A percentile compares a stretch with the other conserved stretches of the same genome.
phyloP scores from a whole-genome alignment of 2,329 filamentous ascomycete species.

The Aspergillus versicolor region DNA sequence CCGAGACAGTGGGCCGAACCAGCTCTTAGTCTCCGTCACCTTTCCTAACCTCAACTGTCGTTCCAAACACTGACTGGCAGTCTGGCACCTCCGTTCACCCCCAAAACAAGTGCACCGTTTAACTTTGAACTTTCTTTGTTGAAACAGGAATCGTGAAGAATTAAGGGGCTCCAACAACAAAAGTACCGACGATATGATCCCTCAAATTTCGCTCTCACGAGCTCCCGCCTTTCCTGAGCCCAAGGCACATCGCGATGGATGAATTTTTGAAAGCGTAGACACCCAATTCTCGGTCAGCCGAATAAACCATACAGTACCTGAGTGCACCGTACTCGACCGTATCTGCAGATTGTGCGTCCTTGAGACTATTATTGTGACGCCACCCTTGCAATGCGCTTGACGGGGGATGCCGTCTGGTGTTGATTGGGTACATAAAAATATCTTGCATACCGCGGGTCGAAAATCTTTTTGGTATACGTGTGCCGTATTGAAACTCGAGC shows the following conservation, averaged over 20 bases:
- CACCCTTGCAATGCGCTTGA: not conserved
- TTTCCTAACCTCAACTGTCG: conserved; percentile 13
- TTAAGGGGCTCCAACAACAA: too few relatives aligned
- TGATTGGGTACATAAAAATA: conserved; percentile 6
- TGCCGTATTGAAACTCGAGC: not conserved
- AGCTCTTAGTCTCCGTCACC: conserved; percentile 8
- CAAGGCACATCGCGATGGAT: not conserved
- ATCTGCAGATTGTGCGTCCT: not conserved
- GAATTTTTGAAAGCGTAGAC: not conserved
- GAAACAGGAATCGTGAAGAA: too few relatives aligned
- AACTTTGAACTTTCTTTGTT: not conserved
- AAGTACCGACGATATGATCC: not conserved
- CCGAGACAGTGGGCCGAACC: conserved; percentile 10
- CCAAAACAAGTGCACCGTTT: not conserved
- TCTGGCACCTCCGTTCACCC: not conserved
- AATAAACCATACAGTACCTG: not conserved
- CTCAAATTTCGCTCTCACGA: not conserved
- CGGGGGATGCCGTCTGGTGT: not conserved
- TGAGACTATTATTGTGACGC: not conserved
- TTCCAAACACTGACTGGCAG: conserved; percentile 15
- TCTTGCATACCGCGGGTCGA: not conserved
- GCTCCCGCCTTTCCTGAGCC: not conserved
- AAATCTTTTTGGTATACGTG: not conserved
- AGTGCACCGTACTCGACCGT: not conserved
- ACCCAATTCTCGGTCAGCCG: conserved; percentile 15